phyloP scores from a whole-genome alignment of 371 early-diverging fungal species.

The Haplosporangium sp. region DNA sequence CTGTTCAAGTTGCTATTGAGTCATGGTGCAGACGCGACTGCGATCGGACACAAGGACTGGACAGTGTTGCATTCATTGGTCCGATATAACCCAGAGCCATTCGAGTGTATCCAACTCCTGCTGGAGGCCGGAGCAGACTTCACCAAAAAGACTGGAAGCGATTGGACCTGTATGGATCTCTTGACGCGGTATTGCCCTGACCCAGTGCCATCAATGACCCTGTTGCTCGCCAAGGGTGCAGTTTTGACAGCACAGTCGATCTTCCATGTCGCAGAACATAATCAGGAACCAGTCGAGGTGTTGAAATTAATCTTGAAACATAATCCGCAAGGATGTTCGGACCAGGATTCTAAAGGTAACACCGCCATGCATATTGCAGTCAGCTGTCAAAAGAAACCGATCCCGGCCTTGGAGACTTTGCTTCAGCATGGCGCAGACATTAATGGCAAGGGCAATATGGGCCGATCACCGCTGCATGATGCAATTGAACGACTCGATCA shows the following conservation, averaged over 20 bases:
- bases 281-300: slow-evolving; percentile 36
- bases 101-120: slow-evolving; percentile 42
- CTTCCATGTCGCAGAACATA: slow-evolving; percentile 50
- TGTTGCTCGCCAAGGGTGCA: slow-evolving; percentile 44
- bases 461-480: slow-evolving; percentile 46
- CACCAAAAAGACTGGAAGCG: slow-evolving; percentile 46
- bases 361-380: slow-evolving; percentile 47
- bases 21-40: slow-evolving; percentile 43
- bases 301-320: slow-evolving; percentile 36
- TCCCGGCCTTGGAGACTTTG: slow-evolving; percentile 31
- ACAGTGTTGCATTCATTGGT: slow-evolving; percentile 49
- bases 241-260: slow-evolving; percentile 38
- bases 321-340: slow-evolving; percentile 33
- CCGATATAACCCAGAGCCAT: slow-evolving; percentile 44
- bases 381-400: slow-evolving; percentile 39
- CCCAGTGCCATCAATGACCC: slow-evolving; percentile 45
- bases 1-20: slow-evolving; percentile 40
- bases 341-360: slow-evolving; percentile 38
- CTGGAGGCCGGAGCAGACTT: slow-evolving; percentile 48
- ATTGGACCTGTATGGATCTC: slow-evolving; percentile 54
- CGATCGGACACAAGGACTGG: slow-evolving; percentile 53
- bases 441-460: slow-evolving; percentile 38
- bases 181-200: slow-evolving; percentile 50
- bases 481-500: slow-evolving; percentile 44
- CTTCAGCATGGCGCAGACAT: slow-evolving; percentile 41